Evolutionary conservation across 495 filamentous ascomycete species (phyloP).

Genomic region (Xylaria venustula): DNA sequence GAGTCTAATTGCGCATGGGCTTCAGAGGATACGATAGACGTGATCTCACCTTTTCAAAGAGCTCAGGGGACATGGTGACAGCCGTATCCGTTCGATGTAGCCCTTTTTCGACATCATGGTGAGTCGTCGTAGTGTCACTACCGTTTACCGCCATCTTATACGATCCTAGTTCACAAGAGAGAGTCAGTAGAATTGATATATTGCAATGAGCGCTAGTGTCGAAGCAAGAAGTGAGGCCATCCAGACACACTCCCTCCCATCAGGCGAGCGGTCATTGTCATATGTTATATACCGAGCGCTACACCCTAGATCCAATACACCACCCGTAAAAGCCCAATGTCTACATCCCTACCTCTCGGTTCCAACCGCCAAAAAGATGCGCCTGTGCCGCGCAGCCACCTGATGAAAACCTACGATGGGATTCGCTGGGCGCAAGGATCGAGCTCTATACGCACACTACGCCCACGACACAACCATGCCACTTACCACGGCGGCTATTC

Average conservation of each 20-base stretch:
- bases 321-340: background rate
- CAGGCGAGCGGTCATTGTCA: background rate
- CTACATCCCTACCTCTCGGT: background rate
- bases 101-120: constrained; percentile 39
- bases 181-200: background rate
- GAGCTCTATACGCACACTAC: background rate
- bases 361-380: background rate
- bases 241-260: background rate
- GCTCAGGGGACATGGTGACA: constrained; percentile 52
- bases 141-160: constrained; percentile 17
- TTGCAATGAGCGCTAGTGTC: background rate
- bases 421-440: background rate
- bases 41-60: constrained; percentile 50
- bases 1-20: too few relatives aligned
- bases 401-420: background rate
- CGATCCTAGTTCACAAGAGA: background rate
- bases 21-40: background rate
- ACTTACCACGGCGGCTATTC: background rate
- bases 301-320: background rate
- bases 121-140: background rate
- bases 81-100: constrained; percentile 35
- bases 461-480: constrained; percentile 2
- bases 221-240: background rate
- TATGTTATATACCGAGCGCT: background rate
- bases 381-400: background rate